Percentiles rank a stretch among this genome's conserved stretches.
phyloP scores from a whole-genome alignment of 2,329 filamentous ascomycete genomes.

The Escovopsis sp. region DNA sequence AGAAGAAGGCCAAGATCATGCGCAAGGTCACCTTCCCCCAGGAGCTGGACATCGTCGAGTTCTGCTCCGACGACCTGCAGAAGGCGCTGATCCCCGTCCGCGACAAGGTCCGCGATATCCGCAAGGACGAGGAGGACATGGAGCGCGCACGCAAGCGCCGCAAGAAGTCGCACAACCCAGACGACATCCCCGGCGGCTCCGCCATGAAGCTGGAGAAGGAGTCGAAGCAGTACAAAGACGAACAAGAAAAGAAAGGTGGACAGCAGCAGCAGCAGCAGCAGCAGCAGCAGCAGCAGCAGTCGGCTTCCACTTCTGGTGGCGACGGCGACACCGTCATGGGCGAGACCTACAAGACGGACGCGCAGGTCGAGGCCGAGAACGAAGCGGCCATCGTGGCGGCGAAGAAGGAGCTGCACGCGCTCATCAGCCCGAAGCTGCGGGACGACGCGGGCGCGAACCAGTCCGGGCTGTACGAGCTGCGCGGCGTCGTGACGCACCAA shows the following conservation, averaged over 20 bases:
- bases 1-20: constrained; percentile 99
- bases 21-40: constrained; percentile 93
- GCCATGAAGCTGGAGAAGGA: constrained; percentile 35
- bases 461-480: constrained; percentile 86
- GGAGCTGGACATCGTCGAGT: constrained; percentile 85
- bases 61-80: constrained; percentile 81
- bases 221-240: constrained; percentile 34
- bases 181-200: constrained; percentile 30
- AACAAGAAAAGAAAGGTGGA: constrained; percentile 29
- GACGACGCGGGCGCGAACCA: constrained; percentile 77
- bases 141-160: constrained; percentile 85
- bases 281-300: constrained; percentile 15
- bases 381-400: constrained; percentile 57
- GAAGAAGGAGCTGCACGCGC: constrained; percentile 73
- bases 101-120: constrained; percentile 87
- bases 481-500: constrained; percentile 90
- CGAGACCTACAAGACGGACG: constrained; percentile 79
- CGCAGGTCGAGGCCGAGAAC: constrained; percentile 77
- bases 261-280: constrained; percentile 28
- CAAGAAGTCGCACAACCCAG: constrained; percentile 45
- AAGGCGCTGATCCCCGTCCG: constrained; percentile 77
- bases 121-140: constrained; percentile 88
- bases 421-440: constrained; percentile 60
- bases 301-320: constrained; percentile 3
- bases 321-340: constrained; percentile 63